Conservation (phyloP, 768 basidiomycete species). For the Mycena galericulata region DNA sequence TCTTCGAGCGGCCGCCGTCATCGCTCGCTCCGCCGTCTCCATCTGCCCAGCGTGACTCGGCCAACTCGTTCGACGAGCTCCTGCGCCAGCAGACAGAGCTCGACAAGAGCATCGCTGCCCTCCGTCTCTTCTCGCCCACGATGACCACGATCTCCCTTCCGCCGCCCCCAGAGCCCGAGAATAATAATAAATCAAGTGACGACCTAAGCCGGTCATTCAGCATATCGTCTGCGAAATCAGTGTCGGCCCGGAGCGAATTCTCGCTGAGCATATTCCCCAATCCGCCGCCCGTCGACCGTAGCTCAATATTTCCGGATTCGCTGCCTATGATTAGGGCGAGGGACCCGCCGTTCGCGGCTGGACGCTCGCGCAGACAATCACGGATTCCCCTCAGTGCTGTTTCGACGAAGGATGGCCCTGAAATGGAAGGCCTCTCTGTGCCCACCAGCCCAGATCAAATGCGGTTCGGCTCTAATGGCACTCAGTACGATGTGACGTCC, state of each 20-base stretch:
- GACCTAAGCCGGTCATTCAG: constrained; percentile 9
- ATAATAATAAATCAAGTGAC: not conserved
- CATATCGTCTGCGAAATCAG: constrained; percentile 41
- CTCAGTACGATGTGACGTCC: constrained; percentile 79
- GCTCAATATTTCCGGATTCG: constrained; percentile 1
- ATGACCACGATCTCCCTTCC: constrained; percentile 19
- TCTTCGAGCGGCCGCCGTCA: constrained; percentile 24
- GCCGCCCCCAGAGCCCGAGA: constrained; percentile 12
- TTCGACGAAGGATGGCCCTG: not conserved
- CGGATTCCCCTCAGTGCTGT: constrained; percentile 27
- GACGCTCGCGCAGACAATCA: constrained; percentile 21
- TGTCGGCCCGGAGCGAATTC: constrained; percentile 63
- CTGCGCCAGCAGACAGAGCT: constrained; percentile 72
- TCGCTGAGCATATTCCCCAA: constrained; percentile 79
- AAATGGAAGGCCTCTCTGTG: constrained; percentile 26
- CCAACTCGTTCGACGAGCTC: constrained; percentile 62
- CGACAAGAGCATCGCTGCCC: constrained; percentile 71
- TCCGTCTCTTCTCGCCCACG: constrained; percentile 58
- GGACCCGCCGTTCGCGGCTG: constrained; percentile 7
- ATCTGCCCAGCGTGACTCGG: constrained; percentile 39
- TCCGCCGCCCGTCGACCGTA: constrained; percentile 58
- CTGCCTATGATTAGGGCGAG: not conserved
- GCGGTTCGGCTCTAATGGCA: constrained; percentile 58
- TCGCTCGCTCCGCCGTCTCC: constrained; percentile 20
- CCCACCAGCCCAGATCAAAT: constrained; percentile 28